Conservation (phyloP, 352 stramenopile species). For the Phytophthora nicotianae region DNA sequence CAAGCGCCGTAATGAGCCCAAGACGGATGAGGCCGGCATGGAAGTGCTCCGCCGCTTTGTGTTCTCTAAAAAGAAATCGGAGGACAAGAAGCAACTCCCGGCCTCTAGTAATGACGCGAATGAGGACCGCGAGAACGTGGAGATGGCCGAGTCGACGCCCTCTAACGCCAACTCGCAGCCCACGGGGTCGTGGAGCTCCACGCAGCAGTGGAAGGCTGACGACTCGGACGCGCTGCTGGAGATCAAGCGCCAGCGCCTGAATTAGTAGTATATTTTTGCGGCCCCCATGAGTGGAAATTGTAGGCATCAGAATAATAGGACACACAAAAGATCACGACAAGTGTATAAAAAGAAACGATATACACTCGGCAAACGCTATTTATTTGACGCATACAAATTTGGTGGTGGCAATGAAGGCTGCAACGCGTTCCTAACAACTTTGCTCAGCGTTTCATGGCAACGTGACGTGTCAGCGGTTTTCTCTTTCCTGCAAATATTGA, state of each 20-base stretch:
- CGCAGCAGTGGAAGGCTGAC: slow-evolving; percentile 39
- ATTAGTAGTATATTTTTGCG: slow-evolving; percentile 46
- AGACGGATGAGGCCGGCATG: slow-evolving; percentile 85
- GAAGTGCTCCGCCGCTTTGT: slow-evolving; percentile 84
- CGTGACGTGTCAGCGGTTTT: slow-evolving; percentile 4
- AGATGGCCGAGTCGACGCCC: slow-evolving; percentile 42
- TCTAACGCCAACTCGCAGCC: slow-evolving; percentile 35
- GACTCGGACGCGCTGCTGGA: slow-evolving; percentile 44
- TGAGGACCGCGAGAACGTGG: slow-evolving; percentile 47
- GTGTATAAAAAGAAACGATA: slow-evolving; percentile 42
- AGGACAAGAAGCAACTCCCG: slow-evolving; percentile 54
- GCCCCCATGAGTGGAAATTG: slow-evolving; percentile 40
- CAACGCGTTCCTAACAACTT: too few species aligned
- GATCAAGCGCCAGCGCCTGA: slow-evolving; percentile 53
- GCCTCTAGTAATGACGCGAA: slow-evolving; percentile 10
- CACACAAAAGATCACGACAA: slow-evolving; percentile 23
- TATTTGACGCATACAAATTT: slow-evolving; percentile 25
- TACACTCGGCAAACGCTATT: slow-evolving; percentile 34
- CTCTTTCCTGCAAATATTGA: slow-evolving; percentile 18
- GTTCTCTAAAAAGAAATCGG: slow-evolving; percentile 79
- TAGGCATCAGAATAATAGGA: slow-evolving; percentile 45
- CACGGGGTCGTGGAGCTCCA: slow-evolving; percentile 41
- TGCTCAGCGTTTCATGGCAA: neutral
- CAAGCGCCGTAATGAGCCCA: slow-evolving; percentile 82
- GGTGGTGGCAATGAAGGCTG: too few species aligned